Conservation (phyloP, 139 green algal species). For the Volvox reticuliferus region DNA sequence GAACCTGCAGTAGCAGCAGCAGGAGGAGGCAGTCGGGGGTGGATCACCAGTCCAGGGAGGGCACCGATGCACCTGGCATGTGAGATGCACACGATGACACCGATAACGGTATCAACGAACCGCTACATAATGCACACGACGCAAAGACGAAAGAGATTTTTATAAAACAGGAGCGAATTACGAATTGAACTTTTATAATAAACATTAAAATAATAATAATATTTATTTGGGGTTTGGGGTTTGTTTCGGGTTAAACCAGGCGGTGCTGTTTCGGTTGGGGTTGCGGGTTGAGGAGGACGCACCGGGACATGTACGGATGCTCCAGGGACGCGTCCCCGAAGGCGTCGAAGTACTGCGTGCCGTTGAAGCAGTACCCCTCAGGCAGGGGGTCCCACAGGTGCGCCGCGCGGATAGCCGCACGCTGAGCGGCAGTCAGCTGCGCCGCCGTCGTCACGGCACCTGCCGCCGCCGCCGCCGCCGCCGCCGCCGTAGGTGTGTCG, state of each 20-base stretch:
- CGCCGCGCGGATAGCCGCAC: slow-evolving; percentile 24
- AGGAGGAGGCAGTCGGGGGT: too few relatives aligned
- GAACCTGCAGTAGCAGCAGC: slow-evolving; percentile 2
- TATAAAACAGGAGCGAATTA: too few relatives aligned
- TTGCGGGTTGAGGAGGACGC: not conserved
- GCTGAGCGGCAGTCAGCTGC: slow-evolving; percentile 44
- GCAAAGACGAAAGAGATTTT: too few relatives aligned
- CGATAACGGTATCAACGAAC: too few relatives aligned
- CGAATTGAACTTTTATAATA: too few relatives aligned
- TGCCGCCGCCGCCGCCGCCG: not conserved
- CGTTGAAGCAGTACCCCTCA: slow-evolving; percentile 59
- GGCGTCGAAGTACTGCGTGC: slow-evolving; percentile 47
- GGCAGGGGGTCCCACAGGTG: slow-evolving; percentile 53
- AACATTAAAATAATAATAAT: too few relatives aligned
- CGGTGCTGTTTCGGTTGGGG: too few relatives aligned
- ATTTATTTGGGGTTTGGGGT: too few relatives aligned
- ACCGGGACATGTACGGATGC: slow-evolving; percentile 48
- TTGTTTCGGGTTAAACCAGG: too few relatives aligned
- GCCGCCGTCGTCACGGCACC: not conserved
- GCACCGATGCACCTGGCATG: too few relatives aligned
- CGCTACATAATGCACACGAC: too few relatives aligned
- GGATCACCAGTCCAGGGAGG: too few relatives aligned
- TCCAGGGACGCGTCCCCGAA: slow-evolving; percentile 52
- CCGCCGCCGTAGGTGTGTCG: not conserved
- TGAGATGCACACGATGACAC: not conserved